phyloP scores from a whole-genome alignment of 2,329 filamentous ascomycete genomes.

The Fusarium sp. region DNA sequence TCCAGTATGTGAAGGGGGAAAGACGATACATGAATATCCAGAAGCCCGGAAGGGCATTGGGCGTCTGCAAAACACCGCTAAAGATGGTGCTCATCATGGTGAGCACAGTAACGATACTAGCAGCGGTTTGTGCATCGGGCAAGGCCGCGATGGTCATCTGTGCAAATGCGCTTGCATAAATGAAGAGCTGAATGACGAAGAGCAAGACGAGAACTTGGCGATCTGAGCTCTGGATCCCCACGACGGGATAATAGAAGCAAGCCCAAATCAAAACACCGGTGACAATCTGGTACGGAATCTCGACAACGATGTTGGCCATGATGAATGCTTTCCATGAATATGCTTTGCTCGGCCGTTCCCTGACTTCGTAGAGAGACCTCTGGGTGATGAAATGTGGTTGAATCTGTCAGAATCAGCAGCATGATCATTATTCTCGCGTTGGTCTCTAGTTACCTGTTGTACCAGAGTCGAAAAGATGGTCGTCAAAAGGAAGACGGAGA shows the following conservation, averaged over 20 bases:
- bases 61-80: constrained; percentile 70
- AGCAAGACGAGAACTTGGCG: constrained; percentile 73
- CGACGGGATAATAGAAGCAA: constrained; percentile 73
- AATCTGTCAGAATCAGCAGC: constrained; percentile 54
- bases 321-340: constrained; percentile 82
- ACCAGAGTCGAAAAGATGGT: constrained; percentile 79
- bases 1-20: constrained; percentile 73
- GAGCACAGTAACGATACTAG: constrained; percentile 67
- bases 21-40: constrained; percentile 80
- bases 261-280: constrained; percentile 70
- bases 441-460: constrained; percentile 57
- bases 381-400: constrained; percentile 82
- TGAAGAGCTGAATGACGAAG: constrained; percentile 70
- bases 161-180: constrained; percentile 76
- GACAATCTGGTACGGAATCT: constrained; percentile 75
- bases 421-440: constrained; percentile 50
- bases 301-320: constrained; percentile 74
- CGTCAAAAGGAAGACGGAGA: constrained; percentile 77
- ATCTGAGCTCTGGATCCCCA: constrained; percentile 57
- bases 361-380: constrained; percentile 77
- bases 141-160: constrained; percentile 77
- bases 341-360: constrained; percentile 75
- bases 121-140: constrained; percentile 73
- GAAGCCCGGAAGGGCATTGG: constrained; percentile 69
- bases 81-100: constrained; percentile 68